Conservation (phyloP, 768 basidiomycete species). For the Psilocybe cubensis region DNA sequence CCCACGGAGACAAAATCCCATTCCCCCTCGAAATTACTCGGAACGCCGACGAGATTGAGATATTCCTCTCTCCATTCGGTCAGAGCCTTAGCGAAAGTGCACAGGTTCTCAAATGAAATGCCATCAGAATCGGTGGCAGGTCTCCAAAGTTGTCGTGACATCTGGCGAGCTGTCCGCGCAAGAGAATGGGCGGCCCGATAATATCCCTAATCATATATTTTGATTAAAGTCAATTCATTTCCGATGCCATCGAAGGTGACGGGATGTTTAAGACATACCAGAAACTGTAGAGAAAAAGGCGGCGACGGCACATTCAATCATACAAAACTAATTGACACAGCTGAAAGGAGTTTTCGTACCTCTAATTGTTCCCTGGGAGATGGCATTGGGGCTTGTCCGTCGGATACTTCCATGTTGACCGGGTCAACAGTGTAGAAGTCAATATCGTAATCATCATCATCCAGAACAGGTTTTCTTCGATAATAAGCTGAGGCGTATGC, state of each 20-base stretch:
- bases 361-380: conserved; percentile 82
- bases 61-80: conserved; percentile 77
- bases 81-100: conserved; percentile 57
- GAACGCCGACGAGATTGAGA: conserved; percentile 82
- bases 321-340: neutral
- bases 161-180: conserved; percentile 81
- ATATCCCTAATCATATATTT: conserved; percentile 62
- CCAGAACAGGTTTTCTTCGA: conserved; percentile 82
- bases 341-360: conserved; percentile 42
- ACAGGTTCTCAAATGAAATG: conserved; percentile 69
- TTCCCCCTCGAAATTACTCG: conserved; percentile 77
- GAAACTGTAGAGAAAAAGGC: conserved; percentile 48
- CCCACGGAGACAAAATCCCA: conserved; percentile 87
- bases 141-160: conserved; percentile 81
- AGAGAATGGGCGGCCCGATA: conserved; percentile 82
- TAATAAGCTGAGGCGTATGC: conserved; percentile 86
- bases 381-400: conserved; percentile 48
- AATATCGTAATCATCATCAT: conserved; percentile 89
- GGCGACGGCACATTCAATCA: neutral
- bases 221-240: conserved; percentile 7
- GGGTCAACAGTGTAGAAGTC: conserved; percentile 84
- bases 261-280: conserved; percentile 50
- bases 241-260: conserved; percentile 5
- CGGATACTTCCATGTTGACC: conserved; percentile 48
- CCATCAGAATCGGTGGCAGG: conserved; percentile 79